Evolutionary conservation across 2,329 filamentous ascomycete genomes (phyloP).

Genomic region (Penicillium sp.): DNA sequence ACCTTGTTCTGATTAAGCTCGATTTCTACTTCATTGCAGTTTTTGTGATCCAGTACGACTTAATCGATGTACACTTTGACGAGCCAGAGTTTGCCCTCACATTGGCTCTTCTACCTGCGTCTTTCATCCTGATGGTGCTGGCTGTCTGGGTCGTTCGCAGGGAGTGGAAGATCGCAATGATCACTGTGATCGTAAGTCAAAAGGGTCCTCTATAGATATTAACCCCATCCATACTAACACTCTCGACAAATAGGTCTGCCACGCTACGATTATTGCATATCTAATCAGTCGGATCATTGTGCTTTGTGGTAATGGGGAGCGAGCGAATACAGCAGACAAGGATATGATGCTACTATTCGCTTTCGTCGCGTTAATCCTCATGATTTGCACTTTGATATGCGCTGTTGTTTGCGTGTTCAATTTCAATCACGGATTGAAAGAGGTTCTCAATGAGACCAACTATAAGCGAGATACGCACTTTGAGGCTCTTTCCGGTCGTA

Average conservation of each 20-base stretch:
- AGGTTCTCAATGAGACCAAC: neutral
- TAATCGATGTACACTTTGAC: conserved; percentile 30
- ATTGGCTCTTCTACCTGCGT: conserved; percentile 23
- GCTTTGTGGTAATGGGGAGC: conserved; percentile 15
- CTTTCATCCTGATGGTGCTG: conserved; percentile 23
- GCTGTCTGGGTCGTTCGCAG: conserved; percentile 24
- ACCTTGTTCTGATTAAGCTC: conserved; percentile 27
- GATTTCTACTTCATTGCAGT: conserved; percentile 27
- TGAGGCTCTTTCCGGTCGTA: conserved; percentile 3
- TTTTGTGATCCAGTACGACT: conserved; percentile 30
- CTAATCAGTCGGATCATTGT: conserved; percentile 24
- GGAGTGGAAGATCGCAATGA: conserved; percentile 18
- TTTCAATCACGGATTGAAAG: conserved; percentile 23
- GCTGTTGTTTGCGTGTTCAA: conserved; percentile 21
- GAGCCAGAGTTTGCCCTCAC: conserved; percentile 30
- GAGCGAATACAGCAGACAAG: conserved; percentile 19
- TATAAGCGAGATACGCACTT: conserved; percentile 1
- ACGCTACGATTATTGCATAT: conserved; percentile 24
- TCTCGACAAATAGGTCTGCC: conserved; percentile 13
- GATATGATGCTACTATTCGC: conserved; percentile 28
- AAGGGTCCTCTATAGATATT: neutral
- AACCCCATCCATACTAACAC: neutral
- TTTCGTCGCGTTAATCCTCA: conserved; percentile 19
- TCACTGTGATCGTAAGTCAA: conserved; percentile 15
- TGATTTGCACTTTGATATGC: conserved; percentile 14